Evolutionary conservation across 1,284 basidiomycete species (phyloP).

Genomic region (Boletus sp.): DNA sequence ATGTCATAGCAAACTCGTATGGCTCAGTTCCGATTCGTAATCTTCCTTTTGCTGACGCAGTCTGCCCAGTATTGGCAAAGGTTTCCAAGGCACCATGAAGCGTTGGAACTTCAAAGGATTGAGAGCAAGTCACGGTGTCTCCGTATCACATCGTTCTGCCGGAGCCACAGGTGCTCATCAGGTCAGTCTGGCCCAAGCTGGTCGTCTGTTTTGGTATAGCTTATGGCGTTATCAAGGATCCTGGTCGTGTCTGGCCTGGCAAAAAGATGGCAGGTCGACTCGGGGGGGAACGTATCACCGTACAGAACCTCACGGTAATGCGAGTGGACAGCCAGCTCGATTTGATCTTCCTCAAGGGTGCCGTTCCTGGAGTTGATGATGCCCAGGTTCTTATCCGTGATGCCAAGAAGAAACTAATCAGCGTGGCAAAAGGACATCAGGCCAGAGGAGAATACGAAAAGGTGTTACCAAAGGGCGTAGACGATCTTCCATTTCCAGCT

Average conservation of each 20-base stretch:
- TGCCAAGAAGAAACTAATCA: conserved; percentile 82
- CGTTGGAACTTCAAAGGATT: conserved; percentile 93
- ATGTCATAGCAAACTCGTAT: conserved; percentile 91
- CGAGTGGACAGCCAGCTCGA: conserved; percentile 87
- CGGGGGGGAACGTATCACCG: conserved; percentile 83
- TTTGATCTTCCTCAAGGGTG: conserved; percentile 84
- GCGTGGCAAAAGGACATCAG: conserved; percentile 64
- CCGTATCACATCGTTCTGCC: conserved; percentile 90
- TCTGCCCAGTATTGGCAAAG: conserved; percentile 84
- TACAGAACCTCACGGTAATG: conserved; percentile 89
- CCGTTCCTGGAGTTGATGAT: conserved; percentile 76
- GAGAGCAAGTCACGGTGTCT: conserved; percentile 95
- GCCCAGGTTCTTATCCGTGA: conserved; percentile 78
- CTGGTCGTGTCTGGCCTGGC: conserved; percentile 92
- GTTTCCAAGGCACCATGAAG: conserved; percentile 98
- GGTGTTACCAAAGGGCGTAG: conserved; percentile 82
- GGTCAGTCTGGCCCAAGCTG: conserved; percentile 48
- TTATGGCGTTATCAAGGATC: conserved; percentile 62
- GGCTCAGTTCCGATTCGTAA: conserved; percentile 33
- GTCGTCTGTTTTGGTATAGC: conserved; percentile 12
- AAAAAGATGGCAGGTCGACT: conserved; percentile 99
- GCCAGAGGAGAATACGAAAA: conserved; percentile 80
- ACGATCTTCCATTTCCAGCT: conserved; percentile 89
- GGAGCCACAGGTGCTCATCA: conserved; percentile 97
- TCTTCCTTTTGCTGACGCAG: conserved; percentile 16